A percentile compares a stretch with the other conserved stretches of the same genome.
phyloP scores from a whole-genome alignment of 192 early-diverging fungal species.

The Diversispora epigaea region DNA sequence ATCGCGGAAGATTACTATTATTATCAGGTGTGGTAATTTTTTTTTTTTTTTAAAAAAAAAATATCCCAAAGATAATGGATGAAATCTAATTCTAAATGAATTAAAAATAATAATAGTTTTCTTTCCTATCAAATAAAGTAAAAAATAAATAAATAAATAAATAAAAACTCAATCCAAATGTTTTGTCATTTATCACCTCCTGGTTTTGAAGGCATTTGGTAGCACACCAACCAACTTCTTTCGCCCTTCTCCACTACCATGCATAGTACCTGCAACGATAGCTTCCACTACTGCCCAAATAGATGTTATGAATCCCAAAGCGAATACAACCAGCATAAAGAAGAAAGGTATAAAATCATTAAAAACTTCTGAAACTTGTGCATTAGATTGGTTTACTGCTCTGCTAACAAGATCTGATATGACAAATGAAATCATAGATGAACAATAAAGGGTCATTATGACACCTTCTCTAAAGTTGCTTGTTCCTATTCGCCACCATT shows the following conservation, averaged over 20 bases:
- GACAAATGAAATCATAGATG: conserved; percentile 20
- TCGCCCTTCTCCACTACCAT: conserved; percentile 30
- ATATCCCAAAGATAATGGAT: too few relatives aligned
- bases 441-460: conserved; percentile 27
- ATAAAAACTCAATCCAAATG: too few relatives aligned
- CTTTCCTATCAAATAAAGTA: too few relatives aligned
- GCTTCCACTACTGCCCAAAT: conserved; percentile 30
- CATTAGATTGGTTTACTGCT: conserved; percentile 20
- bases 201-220: conserved; percentile 27
- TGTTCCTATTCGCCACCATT: conserved; percentile 32
- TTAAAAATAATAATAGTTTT: too few relatives aligned
- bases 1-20: too few relatives aligned
- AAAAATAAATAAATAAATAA: too few relatives aligned
- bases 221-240: conserved; percentile 30
- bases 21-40: too few relatives aligned
- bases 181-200: neutral
- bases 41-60: too few relatives aligned
- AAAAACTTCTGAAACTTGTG: conserved; percentile 27
- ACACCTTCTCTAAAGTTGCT: conserved; percentile 12
- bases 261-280: conserved; percentile 4
- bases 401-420: conserved; percentile 21
- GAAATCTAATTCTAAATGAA: too few relatives aligned
- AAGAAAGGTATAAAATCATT: conserved; percentile 23
- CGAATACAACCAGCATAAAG: conserved; percentile 27
- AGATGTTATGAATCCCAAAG: conserved; percentile 12